A percentile compares a stretch with the other conserved stretches of the same genome.
phyloP scores from a whole-genome alignment of 2,329 filamentous ascomycete genomes.

The Xylariaceae sp. region DNA sequence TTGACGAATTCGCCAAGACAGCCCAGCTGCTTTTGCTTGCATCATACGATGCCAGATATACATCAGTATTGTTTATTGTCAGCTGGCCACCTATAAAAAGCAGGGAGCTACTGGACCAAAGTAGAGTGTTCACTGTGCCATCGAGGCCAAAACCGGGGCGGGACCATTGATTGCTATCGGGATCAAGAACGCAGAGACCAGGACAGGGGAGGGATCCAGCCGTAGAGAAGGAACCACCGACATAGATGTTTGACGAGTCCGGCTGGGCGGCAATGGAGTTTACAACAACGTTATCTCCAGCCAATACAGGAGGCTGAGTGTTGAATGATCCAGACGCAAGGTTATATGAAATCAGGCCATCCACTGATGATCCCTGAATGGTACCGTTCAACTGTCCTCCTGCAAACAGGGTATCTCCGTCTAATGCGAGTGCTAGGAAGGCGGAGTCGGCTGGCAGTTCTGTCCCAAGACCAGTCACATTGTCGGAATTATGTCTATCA shows the following conservation, averaged over 20 bases:
- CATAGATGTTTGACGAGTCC: slow-evolving; percentile 69
- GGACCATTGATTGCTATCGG: slow-evolving; percentile 69
- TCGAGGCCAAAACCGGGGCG: slow-evolving; percentile 68
- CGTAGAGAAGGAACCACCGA: slow-evolving; percentile 78
- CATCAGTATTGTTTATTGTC: slow-evolving; percentile 59
- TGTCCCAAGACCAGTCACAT: slow-evolving; percentile 64
- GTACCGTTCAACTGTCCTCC: slow-evolving; percentile 76
- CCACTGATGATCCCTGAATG: slow-evolving; percentile 58
- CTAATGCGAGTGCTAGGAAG: slow-evolving; percentile 66
- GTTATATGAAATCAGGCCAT: slow-evolving; percentile 78
- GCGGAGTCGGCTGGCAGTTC: slow-evolving; percentile 68
- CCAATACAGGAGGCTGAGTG: slow-evolving; percentile 71
- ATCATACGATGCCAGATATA: slow-evolving; percentile 71
- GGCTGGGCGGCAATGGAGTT: slow-evolving; percentile 72
- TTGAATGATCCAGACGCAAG: slow-evolving; percentile 60
- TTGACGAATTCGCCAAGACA: slow-evolving; percentile 55
- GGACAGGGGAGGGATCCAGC: slow-evolving; percentile 82
- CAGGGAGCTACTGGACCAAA: slow-evolving; percentile 69
- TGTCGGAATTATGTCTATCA: slow-evolving; percentile 65
- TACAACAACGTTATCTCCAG: slow-evolving; percentile 67
- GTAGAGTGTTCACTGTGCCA: slow-evolving; percentile 67
- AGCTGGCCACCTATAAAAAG: slow-evolving; percentile 78
- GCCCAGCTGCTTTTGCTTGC: slow-evolving; percentile 64
- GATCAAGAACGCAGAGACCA: slow-evolving; percentile 75
- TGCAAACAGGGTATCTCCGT: slow-evolving; percentile 68